These are phyloP conservation scores for Haberlea rhodopensis DNA, from an alignment of 257 asterid genomes.

Conservation along the genomic window DNA sequence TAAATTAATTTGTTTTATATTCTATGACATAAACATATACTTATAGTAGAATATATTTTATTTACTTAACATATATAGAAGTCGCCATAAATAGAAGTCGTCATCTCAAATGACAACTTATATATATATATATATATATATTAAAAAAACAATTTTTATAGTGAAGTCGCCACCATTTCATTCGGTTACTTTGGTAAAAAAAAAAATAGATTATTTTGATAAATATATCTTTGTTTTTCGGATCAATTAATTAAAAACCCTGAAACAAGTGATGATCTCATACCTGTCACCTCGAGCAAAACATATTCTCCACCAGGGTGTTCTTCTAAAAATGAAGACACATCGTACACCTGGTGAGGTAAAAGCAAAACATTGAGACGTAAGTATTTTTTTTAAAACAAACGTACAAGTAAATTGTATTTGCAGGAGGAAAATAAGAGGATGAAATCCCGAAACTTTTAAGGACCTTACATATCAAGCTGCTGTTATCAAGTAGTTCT, in stretches of 20 bases:
- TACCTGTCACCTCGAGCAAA: slow-evolving; percentile 63
- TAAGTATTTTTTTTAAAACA: background rate
- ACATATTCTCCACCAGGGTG: slow-evolving; percentile 98
- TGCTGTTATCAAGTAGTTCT: background rate
- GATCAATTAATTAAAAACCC: background rate
- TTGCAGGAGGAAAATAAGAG: background rate
- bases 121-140: no score
- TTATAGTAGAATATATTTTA: no score
- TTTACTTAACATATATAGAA: no score
- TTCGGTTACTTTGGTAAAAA: no score
- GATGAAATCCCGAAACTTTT: slow-evolving; percentile 5
- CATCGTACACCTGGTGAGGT: slow-evolving; percentile 77
- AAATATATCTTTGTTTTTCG: background rate
- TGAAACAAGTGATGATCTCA: slow-evolving; percentile 13
- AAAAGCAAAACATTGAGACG: slow-evolving; percentile 20
- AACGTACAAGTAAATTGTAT: background rate
- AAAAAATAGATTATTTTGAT: no score
- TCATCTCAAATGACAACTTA: no score
- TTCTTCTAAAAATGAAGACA: slow-evolving; percentile 76
- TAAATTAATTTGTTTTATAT: no score
- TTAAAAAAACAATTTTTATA: no score
- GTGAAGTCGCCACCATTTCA: no score
- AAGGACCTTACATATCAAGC: background rate
- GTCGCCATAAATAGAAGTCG: no score
- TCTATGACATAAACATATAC: no score